Base-by-base conservation (phyloP, 2,329 filamentous ascomycete species). In the Scolecobasidium constrictum region DNA sequence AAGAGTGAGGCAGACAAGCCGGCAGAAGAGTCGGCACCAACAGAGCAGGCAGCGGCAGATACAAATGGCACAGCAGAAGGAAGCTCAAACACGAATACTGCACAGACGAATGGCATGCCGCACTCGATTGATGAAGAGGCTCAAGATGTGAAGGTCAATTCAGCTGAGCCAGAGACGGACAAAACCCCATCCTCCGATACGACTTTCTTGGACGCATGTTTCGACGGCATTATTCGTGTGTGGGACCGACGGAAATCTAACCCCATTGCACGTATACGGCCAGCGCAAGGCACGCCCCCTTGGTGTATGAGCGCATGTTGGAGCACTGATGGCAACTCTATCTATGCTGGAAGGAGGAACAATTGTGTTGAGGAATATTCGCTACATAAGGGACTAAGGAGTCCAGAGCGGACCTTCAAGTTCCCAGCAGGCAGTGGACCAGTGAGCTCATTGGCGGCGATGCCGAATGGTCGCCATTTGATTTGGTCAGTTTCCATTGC, bases 261-360 rank as follows among this genome's bases (percentile, higher is more conserved):
- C 26, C 83, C 90, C 0, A 72, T 94, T 2, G 87, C 92, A 3
- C 78, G 81, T 20, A 90, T 96, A 44, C 70, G 72, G 1, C 85
- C 83, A 15, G 71, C 79, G 9, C 75, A 78, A 9, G 78, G 79
- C 15, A 84, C 86, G 1, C 90, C 92, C 1, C 92, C 90, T 0
- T 98, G 90, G 90, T 96, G 90, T 61, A 95, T 94, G 79, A 88
- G 86, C 50, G 86, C 87, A 1, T 94, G 87, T 65, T 98, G 92
- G 92, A 90, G 83, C 43, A 87, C 87, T 0, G 85, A 95, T 58
- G 92, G 92, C 12, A 96, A 96, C 62, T 86, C 78, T 61, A 88
- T 98, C 53, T 98, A 94, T 62, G 88, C 84, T 0, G 92, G 92
- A 1, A 73, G 92, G 20, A 74, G 92, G 45, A 96, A 96, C 60